Evolutionary conservation across 129 eudicot genomes (phyloP), one percentile per base, ranked within the genome.

Genomic region (Heracleum sosnowskyi): DNA sequence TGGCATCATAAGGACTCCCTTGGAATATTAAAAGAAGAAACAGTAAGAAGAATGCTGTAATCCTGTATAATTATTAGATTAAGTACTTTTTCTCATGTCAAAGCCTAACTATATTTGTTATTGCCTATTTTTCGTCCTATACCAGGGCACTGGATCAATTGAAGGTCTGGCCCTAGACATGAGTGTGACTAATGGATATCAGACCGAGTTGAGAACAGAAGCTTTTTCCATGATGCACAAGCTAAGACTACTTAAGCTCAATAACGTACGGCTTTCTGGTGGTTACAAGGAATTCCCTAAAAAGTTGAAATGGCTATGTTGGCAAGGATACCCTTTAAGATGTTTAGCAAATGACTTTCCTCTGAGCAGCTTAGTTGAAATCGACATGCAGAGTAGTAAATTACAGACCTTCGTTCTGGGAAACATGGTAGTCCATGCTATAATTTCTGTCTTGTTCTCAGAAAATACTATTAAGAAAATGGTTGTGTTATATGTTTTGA

Each of bases 221-320:
- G 51, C 88, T 42, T 74, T 85, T 75, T 24, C 47, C 15, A 57
- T 53, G 74, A 85, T 85, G 86, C 77, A 74, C 12, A 68, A 79
- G 35, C 76, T 86, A 36, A 62, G 73, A 63, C 60, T 82, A 55
- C 82, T 80, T 34, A 74, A 68, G 42, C 72, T 86, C 5, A 80
- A 86, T 18, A 35, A 49, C 53, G 84, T 82, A 24, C 17, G 77
- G 44, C 84, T 82, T 13, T 22, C 1, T 18, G 77, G 51, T 68
- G 24, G 39, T 66, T 76, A 79, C 60, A 78, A 81, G n/a, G 66
- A 64, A 4, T 82, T 87, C 78, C 84, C 88, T 0, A 73, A 57
- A 22, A 78, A 77, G 35, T 64, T 87, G 28, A 73, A 85, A 71
- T 73, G 83, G 84, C 74, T 87, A 73, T 84, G 83, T 74, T 87